A percentile compares a stretch with the other conserved stretches of the same genome.
Conservation (phyloP, 345 rosid species). For the Eucalyptus fibrosa region DNA sequence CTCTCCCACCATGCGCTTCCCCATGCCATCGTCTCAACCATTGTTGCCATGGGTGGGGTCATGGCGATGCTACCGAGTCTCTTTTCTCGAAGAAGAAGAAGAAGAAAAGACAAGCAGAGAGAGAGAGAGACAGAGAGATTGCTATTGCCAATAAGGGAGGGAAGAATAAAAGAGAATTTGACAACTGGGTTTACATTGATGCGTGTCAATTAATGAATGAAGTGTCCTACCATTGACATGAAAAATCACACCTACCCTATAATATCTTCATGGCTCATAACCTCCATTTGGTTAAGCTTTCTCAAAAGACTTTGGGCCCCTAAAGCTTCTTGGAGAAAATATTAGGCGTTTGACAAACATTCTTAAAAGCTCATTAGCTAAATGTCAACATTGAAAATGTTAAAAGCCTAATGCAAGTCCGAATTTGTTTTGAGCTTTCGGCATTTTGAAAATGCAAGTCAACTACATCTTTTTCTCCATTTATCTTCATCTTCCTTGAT, state of each 20-base stretch:
- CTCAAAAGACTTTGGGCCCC: too few species aligned
- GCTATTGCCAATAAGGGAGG: not conserved
- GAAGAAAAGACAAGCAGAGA: not conserved
- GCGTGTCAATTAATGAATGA: not conserved
- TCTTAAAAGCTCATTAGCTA: too few species aligned
- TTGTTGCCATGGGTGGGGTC: not conserved
- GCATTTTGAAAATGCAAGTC: too few species aligned
- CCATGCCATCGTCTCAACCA: not conserved
- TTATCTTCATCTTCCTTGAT: too few species aligned
- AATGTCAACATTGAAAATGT: too few species aligned
- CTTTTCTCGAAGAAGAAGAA: not conserved
- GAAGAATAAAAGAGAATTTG: not conserved
- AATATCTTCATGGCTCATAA: not conserved
- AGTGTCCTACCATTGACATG: not conserved
- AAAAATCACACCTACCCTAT: not conserved
- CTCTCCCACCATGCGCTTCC: not conserved
- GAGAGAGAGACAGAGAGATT: too few species aligned
- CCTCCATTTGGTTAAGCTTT: fast-evolving
- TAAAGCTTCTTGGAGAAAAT: too few species aligned
- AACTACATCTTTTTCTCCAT: too few species aligned
- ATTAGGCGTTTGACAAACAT: too few species aligned
- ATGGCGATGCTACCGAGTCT: not conserved
- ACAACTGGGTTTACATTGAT: too few species aligned
- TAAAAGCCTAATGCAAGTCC: too few species aligned
- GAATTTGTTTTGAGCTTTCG: fast-evolving